A percentile compares a stretch with the other conserved stretches of the same genome.
phyloP scores from a whole-genome alignment of 148 eudicot genomes.

The Fagopyrum esculentum region DNA sequence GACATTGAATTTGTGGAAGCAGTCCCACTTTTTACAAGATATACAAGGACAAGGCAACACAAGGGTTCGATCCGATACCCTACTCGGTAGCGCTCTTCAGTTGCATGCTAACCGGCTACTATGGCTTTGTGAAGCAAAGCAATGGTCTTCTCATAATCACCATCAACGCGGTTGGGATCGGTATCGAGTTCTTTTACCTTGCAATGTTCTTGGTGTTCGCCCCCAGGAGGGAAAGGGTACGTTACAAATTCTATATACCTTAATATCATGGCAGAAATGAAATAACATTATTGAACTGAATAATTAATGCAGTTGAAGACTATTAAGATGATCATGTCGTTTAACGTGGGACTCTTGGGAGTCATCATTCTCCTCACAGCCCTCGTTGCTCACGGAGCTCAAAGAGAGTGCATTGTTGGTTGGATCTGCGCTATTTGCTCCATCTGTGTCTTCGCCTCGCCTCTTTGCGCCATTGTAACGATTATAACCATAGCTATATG shows the following conservation, averaged over 20 bases:
- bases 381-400: constrained; percentile 29
- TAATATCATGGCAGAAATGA: not conserved
- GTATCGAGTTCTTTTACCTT: constrained; percentile 51
- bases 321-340: constrained; percentile 32
- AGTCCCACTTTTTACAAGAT: constrained; percentile 56
- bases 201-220: constrained; percentile 38
- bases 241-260: not conserved
- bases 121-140: constrained; percentile 36
- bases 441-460: constrained; percentile 52
- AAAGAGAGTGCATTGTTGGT: constrained; percentile 42
- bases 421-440: constrained; percentile 53
- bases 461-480: constrained; percentile 56
- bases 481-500: not conserved
- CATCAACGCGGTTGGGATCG: constrained; percentile 48
- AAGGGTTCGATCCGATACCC: constrained; percentile 51
- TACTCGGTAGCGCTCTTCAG: constrained; percentile 52
- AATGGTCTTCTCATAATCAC: constrained; percentile 37
- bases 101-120: constrained; percentile 40
- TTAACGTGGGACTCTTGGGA: constrained; percentile 45
- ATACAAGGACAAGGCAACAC: constrained; percentile 46
- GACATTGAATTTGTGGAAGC: not conserved
- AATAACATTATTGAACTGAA: no score
- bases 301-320: constrained; percentile 30
- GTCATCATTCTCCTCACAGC: constrained; percentile 31
- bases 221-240: constrained; percentile 39